Conservation (phyloP, 805 yeast species). For the Cephaloascus albidus region DNA sequence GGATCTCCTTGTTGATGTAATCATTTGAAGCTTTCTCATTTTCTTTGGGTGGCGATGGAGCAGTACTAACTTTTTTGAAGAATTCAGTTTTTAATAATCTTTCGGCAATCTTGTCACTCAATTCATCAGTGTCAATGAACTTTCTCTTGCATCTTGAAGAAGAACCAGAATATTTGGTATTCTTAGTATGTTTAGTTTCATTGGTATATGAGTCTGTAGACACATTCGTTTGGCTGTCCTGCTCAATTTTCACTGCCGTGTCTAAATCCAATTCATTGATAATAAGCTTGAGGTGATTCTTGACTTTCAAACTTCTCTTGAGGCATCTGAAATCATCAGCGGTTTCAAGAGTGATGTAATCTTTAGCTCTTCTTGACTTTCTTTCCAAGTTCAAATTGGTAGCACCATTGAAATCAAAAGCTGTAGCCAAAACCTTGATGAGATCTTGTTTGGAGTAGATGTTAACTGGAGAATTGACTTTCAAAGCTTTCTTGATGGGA, state of each 20-base stretch:
- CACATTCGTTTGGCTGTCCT: neutral
- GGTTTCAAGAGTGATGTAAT: conserved; percentile 27
- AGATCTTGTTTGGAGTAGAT: neutral
- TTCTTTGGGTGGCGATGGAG: too few relatives aligned
- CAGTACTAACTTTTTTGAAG: neutral
- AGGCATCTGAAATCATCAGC: conserved; percentile 31
- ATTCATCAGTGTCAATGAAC: conserved; percentile 1
- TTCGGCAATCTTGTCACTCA: neutral
- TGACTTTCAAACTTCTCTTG: conserved; percentile 37
- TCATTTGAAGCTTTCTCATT: neutral
- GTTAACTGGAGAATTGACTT: neutral
- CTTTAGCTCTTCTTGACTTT: conserved; percentile 36
- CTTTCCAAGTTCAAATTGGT: conserved; percentile 10
- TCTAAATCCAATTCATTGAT: neutral
- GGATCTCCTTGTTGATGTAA: neutral
- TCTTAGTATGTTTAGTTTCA: neutral
- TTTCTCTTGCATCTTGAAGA: conserved; percentile 5
- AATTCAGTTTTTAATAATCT: conserved; percentile 1
- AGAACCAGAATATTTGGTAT: too few relatives aligned
- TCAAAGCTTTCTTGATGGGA: neutral
- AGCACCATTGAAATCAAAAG: neutral
- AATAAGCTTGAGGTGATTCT: conserved; percentile 27
- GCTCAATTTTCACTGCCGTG: neutral
- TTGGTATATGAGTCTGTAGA: neutral
- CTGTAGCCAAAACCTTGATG: neutral